Evolutionary conservation across 2,329 filamentous ascomycete genomes (phyloP).

Genomic region (Fusarium tupiense): DNA sequence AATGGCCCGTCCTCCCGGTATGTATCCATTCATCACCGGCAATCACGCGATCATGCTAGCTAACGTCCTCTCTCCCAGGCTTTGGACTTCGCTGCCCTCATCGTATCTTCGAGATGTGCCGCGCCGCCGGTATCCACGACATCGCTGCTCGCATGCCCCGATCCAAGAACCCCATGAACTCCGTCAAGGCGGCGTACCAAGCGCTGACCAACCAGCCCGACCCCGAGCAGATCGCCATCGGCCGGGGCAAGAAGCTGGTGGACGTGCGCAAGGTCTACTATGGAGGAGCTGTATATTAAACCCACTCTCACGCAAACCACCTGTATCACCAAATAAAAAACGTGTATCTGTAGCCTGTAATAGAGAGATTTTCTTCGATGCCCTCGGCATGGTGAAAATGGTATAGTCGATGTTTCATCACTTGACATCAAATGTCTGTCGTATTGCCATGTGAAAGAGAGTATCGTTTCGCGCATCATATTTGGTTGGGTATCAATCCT

Average conservation of each 20-base stretch:
- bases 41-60: slow-evolving; percentile 6
- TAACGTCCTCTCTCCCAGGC: slow-evolving; percentile 62
- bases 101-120: slow-evolving; percentile 94
- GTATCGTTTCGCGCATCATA: slow-evolving; percentile 26
- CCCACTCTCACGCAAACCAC: slow-evolving; percentile 4
- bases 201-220: slow-evolving; percentile 85
- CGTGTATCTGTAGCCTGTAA: slow-evolving; percentile 42
- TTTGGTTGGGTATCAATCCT: slow-evolving; percentile 35
- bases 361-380: slow-evolving; percentile 18
- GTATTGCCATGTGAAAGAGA: slow-evolving; percentile 4
- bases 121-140: slow-evolving; percentile 86
- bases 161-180: slow-evolving; percentile 96
- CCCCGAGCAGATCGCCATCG: slow-evolving; percentile 89
- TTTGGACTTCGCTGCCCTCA: slow-evolving; percentile 93
- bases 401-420: slow-evolving; percentile 23
- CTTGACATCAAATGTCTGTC: slow-evolving; percentile 21
- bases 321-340: slow-evolving; percentile 39
- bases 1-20: slow-evolving; percentile 87
- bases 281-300: slow-evolving; percentile 75
- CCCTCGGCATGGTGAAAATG: slow-evolving; percentile 14
- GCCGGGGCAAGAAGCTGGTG: slow-evolving; percentile 92
- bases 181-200: slow-evolving; percentile 88
- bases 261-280: slow-evolving; percentile 98
- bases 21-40: slow-evolving; percentile 43
- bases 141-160: slow-evolving; percentile 84